Conservation (phyloP, 176 grass and related monocot species). For the Zea mays region Zm-B73-REFERENCE-NAM-5.0 NC_050099.1:163367501-163368000, state of each 20-base stretch:
- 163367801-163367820: not conserved
- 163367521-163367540: not conserved
- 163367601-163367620: not conserved
- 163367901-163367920: slow-evolving; percentile 87
- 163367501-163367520: not conserved
- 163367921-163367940: slow-evolving; percentile 85
- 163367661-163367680: not conserved
- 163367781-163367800: slow-evolving; percentile 17
- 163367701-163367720: not conserved
- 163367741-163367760: not conserved
- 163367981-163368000: slow-evolving; percentile 94
- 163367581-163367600: slow-evolving; percentile 25
- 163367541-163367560: not conserved
- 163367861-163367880: slow-evolving; percentile 45
- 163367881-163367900: slow-evolving; percentile 84
- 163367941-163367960: slow-evolving; percentile 75
- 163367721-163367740: not conserved
- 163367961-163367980: slow-evolving; percentile 89
- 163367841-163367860: slow-evolving; percentile 26
- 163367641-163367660: not conserved
- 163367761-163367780: not conserved
- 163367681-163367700: not conserved
- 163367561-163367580: not conserved
- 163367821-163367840: not conserved
- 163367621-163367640: not conserved